A percentile compares a stretch with the other conserved stretches of the same genome.
phyloP scores from a whole-genome alignment of 495 filamentous ascomycete genomes.

The Aspergillus panamensis region DNA sequence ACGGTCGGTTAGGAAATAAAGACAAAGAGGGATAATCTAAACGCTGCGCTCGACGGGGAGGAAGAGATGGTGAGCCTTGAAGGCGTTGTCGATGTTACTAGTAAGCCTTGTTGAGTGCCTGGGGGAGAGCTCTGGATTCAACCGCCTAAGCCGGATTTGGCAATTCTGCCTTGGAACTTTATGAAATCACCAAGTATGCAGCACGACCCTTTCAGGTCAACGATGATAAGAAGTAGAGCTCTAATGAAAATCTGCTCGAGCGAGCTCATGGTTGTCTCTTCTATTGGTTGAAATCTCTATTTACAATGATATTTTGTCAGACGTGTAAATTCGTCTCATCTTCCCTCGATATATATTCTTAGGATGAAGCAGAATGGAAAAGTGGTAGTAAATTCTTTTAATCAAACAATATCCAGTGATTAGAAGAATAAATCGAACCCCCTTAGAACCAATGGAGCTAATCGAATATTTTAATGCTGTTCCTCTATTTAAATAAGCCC shows the following conservation, averaged over 20 bases:
- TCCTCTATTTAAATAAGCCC: not conserved
- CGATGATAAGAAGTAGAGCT: not conserved
- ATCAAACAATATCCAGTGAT: no score
- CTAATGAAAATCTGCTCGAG: no score
- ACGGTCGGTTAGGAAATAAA: not conserved
- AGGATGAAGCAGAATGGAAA: no score
- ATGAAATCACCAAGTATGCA: not conserved
- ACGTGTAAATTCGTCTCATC: no score
- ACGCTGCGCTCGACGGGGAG: not conserved
- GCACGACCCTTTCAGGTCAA: not conserved
- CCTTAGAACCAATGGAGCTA: no score
- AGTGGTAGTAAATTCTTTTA: no score
- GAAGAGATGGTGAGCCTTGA: not conserved
- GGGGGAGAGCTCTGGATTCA: conserved; percentile 28
- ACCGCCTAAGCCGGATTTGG: conserved; percentile 37
- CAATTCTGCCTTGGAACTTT: not conserved
- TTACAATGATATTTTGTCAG: no score
- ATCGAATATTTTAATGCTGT: not conserved
- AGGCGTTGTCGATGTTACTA: not conserved
- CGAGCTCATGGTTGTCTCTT: no score
- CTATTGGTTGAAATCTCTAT: no score
- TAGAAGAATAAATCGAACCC: no score
- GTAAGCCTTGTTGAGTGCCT: conserved; percentile 28
- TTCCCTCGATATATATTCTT: no score
- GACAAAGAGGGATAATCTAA: not conserved